A percentile compares a stretch with the other conserved stretches of the same genome.
Evolutionary conservation across 2,329 filamentous ascomycete species (phyloP).

Genomic region (Penicillium hesseltinei): DNA sequence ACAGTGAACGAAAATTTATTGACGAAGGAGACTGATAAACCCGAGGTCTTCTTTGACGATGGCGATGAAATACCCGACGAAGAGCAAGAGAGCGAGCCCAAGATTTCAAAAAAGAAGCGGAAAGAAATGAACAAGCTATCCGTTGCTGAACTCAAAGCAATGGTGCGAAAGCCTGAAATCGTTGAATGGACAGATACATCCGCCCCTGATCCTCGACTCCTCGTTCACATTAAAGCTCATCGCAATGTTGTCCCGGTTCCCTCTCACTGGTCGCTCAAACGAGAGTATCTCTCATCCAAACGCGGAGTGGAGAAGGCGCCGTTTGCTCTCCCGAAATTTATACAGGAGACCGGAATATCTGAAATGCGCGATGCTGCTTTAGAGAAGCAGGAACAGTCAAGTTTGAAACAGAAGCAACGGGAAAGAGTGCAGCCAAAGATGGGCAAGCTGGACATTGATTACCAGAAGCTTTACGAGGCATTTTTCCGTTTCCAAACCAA

Average conservation of each 20-base stretch:
- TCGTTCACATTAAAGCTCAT: slow-evolving; percentile 93
- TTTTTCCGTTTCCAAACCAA: slow-evolving; percentile 99
- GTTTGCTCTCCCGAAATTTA: slow-evolving; percentile 91
- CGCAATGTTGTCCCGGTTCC: slow-evolving; percentile 95
- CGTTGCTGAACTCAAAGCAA: slow-evolving; percentile 89
- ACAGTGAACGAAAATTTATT: slow-evolving; percentile 61
- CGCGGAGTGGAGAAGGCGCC: slow-evolving; percentile 93
- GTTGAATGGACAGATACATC: slow-evolving; percentile 98
- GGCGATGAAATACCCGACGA: slow-evolving; percentile 85
- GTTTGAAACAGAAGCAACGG: slow-evolving; percentile 90
- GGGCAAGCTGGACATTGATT: slow-evolving; percentile 96
- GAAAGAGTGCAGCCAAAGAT: slow-evolving; percentile 94
- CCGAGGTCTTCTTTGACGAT: slow-evolving; percentile 78
- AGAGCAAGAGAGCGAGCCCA: slow-evolving; percentile 59
- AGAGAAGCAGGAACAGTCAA: slow-evolving; percentile 91
- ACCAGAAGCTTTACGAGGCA: slow-evolving; percentile 95
- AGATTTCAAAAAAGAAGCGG: slow-evolving; percentile 89
- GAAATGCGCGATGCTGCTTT: slow-evolving; percentile 97
- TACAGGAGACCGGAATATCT: slow-evolving; percentile 92
- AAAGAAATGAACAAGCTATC: slow-evolving; percentile 91
- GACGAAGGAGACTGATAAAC: slow-evolving; percentile 70
- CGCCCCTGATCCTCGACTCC: slow-evolving; percentile 79
- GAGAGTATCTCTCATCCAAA: slow-evolving; percentile 96
- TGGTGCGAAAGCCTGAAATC: slow-evolving; percentile 86
- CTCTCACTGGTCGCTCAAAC: slow-evolving; percentile 89